Conservation (phyloP, 2,329 filamentous ascomycete species). For the Emmonsia crescens region DNA sequence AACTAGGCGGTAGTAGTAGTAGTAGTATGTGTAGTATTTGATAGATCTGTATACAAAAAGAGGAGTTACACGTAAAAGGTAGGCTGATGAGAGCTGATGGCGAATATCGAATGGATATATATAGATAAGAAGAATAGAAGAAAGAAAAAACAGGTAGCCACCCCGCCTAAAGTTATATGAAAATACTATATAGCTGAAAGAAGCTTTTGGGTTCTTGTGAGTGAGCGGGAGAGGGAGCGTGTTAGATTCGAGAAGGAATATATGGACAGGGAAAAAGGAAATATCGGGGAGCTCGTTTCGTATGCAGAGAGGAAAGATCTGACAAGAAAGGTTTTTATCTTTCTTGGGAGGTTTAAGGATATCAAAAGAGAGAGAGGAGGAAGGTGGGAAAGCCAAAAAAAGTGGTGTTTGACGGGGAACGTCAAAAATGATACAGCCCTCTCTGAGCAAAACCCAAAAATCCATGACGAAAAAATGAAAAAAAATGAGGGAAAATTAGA, state of each 20-base stretch:
- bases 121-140: neutral
- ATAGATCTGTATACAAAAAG: neutral
- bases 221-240: neutral
- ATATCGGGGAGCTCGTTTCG: neutral
- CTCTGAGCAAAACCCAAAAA: neutral
- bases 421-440: neutral
- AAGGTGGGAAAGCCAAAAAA: neutral
- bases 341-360: neutral
- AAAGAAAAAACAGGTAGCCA: neutral
- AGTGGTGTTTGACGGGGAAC: neutral
- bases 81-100: neutral
- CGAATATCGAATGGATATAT: neutral
- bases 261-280: neutral
- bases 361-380: neutral
- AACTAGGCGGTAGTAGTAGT: neutral
- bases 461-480: neutral
- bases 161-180: neutral
- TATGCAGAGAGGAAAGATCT: neutral
- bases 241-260: neutral
- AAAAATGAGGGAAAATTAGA: slow-evolving; percentile 5
- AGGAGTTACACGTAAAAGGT: neutral
- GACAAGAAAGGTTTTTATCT: neutral
- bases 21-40: too few relatives aligned
- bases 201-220: neutral
- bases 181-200: neutral